Conservation (phyloP, 352 stramenopile species). For the Elongisporangium senticosum region DNA sequence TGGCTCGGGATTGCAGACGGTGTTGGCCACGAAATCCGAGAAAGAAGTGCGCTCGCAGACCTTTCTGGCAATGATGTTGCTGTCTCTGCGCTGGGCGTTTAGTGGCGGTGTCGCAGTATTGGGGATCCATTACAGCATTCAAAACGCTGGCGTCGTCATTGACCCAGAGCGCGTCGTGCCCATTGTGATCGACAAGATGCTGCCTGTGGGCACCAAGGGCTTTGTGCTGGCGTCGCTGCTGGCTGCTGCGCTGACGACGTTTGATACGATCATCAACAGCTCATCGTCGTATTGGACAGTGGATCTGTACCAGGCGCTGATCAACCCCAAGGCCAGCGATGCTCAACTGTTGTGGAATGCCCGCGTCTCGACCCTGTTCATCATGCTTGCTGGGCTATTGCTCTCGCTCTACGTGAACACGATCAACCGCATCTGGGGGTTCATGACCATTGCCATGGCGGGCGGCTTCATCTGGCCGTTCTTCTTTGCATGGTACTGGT, state of each 20-base stretch:
- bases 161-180: constrained; percentile 71
- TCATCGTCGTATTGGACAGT: constrained; percentile 78
- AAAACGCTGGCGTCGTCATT: constrained; percentile 34
- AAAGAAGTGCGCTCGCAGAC: constrained; percentile 73
- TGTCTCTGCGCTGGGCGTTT: constrained; percentile 72
- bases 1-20: constrained; percentile 61
- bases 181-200: constrained; percentile 69
- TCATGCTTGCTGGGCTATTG: constrained; percentile 53
- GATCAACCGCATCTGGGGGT: constrained; percentile 80
- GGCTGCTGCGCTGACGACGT: constrained; percentile 69
- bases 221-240: constrained; percentile 68
- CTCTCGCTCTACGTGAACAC: constrained; percentile 65
- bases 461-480: constrained; percentile 67
- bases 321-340: constrained; percentile 54
- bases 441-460: constrained; percentile 70
- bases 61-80: constrained; percentile 66
- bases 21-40: constrained; percentile 75
- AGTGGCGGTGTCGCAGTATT: constrained; percentile 66
- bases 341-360: constrained; percentile 60
- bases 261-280: constrained; percentile 78
- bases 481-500: constrained; percentile 82
- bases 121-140: constrained; percentile 60
- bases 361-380: constrained; percentile 42
- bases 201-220: constrained; percentile 54
- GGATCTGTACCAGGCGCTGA: constrained; percentile 72